Evolutionary conservation across 176 grass and related monocot genomes (phyloP).

Genomic region (Bolboschoenus planiculmis): DNA sequence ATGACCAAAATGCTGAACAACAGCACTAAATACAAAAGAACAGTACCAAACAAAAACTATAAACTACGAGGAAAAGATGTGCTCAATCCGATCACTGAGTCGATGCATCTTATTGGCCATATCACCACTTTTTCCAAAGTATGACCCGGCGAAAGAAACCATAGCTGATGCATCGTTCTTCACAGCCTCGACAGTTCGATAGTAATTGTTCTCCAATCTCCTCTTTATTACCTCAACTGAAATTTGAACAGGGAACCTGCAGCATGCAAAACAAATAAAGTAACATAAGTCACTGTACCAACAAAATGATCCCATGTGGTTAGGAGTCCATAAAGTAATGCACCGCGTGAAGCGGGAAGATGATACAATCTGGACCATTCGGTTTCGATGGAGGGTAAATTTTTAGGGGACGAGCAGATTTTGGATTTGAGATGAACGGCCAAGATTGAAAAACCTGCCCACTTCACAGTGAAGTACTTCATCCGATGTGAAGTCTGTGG

Average conservation of each 20-base stretch:
- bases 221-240: conserved; percentile 79
- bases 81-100: conserved; percentile 45
- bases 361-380: no score
- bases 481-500: no score
- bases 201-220: conserved; percentile 73
- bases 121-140: conserved; percentile 53
- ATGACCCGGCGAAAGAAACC: conserved; percentile 53
- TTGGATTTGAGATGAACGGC: no score
- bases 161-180: conserved; percentile 70
- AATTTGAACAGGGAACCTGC: conserved; percentile 79
- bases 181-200: conserved; percentile 67
- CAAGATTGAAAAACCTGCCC: no score
- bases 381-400: no score
- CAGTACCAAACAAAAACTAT: neutral
- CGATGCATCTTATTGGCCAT: conserved; percentile 52
- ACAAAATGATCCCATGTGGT: neutral
- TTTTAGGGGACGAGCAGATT: no score
- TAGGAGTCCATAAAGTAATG: no score
- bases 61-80: conserved; percentile 46
- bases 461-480: no score
- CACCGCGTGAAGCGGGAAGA: no score
- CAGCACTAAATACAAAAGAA: neutral
- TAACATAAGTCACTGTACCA: neutral
- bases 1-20: conserved; percentile 10
- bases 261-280: neutral